A percentile compares a stretch with the other conserved stretches of the same genome.
phyloP scores from a whole-genome alignment of 257 asterid genomes.

The Catharanthus roseus region DNA sequence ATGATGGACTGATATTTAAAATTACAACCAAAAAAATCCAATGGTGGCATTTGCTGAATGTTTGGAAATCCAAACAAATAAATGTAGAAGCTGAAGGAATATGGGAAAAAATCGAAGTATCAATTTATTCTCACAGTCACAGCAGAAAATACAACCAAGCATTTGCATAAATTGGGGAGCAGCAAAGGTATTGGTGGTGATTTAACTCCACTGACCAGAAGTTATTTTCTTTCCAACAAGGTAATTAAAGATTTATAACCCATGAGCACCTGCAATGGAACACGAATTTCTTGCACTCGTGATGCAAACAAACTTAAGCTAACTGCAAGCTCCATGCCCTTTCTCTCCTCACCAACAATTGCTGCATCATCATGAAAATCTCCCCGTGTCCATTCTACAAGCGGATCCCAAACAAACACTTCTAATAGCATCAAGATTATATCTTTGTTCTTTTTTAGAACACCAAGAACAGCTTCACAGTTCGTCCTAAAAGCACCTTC shows the following conservation, averaged over 20 bases:
- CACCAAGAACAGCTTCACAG: conserved; percentile 90
- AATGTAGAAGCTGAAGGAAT: background rate
- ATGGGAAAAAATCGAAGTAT: background rate
- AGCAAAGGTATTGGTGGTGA: background rate
- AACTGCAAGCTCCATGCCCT: conserved; percentile 99
- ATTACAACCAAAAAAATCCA: too few species aligned
- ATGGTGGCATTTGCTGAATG: background rate
- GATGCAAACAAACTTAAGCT: conserved; percentile 97
- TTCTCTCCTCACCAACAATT: conserved; percentile 96
- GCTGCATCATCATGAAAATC: conserved; percentile 99
- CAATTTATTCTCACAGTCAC: background rate
- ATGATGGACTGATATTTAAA: too few species aligned
- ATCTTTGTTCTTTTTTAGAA: conserved; percentile 90
- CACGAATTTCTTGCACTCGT: conserved; percentile 95
- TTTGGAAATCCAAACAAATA: background rate
- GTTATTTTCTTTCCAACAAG: background rate
- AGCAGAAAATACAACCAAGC: background rate
- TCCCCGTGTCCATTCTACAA: conserved; percentile 98
- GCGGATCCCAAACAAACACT: conserved; percentile 98
- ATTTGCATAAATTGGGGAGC: background rate
- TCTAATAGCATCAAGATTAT: conserved; percentile 83
- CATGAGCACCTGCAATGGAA: conserved; percentile 82
- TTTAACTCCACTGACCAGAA: background rate
- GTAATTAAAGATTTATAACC: background rate
- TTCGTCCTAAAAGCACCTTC: conserved; percentile 94